A percentile compares a stretch with the other conserved stretches of the same genome.
These are phyloP conservation scores for Roridomyces roridus DNA, from an alignment of 768 basidiomycete species.

Conservation along the genomic window DNA sequence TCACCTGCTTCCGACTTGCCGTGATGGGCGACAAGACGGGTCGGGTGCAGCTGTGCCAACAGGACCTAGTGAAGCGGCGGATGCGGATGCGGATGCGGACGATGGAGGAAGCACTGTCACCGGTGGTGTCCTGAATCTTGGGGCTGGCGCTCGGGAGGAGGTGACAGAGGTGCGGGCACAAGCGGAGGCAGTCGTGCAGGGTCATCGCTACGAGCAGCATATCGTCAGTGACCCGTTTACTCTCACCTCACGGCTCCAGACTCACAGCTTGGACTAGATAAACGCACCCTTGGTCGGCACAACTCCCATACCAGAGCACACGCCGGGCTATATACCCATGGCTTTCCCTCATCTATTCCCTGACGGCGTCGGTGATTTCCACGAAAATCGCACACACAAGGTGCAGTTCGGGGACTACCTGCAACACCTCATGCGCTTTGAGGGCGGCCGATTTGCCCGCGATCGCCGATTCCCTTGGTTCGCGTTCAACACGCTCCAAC, in stretches of 20 bases:
- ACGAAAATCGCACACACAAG: slow-evolving; percentile 1
- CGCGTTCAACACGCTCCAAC: slow-evolving; percentile 21
- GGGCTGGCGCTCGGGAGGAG: slow-evolving; percentile 1
- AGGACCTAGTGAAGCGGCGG: neutral
- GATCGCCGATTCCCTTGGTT: slow-evolving; percentile 21
- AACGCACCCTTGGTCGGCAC: neutral
- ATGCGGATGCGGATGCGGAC: neutral
- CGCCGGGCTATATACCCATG: slow-evolving; percentile 14
- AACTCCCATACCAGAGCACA: slow-evolving; percentile 8
- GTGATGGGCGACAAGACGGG: neutral
- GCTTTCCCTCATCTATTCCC: slow-evolving; percentile 21
- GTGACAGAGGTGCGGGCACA: neutral
- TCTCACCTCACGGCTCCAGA: neutral
- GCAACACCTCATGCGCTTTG: slow-evolving; percentile 14
- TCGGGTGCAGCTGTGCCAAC: too few species aligned
- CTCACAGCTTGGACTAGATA: neutral
- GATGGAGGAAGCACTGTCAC: neutral
- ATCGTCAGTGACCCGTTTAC: neutral
- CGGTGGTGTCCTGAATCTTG: slow-evolving; percentile 1
- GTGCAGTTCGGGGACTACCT: slow-evolving; percentile 7
- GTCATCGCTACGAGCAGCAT: neutral
- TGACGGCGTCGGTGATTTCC: slow-evolving; percentile 14
- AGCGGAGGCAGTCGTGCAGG: neutral
- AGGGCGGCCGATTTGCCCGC: slow-evolving; percentile 16
- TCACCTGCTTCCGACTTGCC: neutral